Base-by-base conservation (phyloP, 1,139 yeast species). In the Blastobotrys malaysiensis region DNA sequence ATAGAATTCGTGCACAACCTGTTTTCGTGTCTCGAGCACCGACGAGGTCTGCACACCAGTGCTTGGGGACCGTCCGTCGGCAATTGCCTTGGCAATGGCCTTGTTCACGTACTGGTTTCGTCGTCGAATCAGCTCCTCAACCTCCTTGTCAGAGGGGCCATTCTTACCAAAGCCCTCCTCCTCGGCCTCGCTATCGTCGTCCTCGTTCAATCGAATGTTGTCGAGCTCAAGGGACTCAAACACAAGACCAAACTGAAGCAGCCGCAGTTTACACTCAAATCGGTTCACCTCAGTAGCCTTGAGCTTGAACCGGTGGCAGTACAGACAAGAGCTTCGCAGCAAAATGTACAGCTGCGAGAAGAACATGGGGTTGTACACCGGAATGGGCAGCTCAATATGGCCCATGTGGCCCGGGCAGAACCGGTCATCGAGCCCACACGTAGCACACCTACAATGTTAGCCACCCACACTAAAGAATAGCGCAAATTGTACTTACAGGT, bases 381-480 rank as follows among this genome's bases (percentile, higher is more conserved):
- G 96, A 45, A 89, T 86, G 9, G 99, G 99, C 62, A 95, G 79
- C 69, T 93, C 97, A 57, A 95, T 90, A 71, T 95, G 99, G 57
- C 99, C 99, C 73, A 89, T 90, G 71, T 95, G 99, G 43, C 99
- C 99, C 2, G 98, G 97, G 74, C 99, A 95, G 66, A 82, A 86
- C 67, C 88, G 83, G 64, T 93, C 98, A 69, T 90, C 97, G 59
- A 93, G 77, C 24, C 98, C 97, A 80, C 99, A 95, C 1, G 99
- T 93, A 26, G 95, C 79, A 80, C 99, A 91, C 53, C 76, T 57
- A 61, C 58, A 49, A 54, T 9, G 57, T 57, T 57, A 53, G 56
- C 46, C 47, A 52, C 48, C 19, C 18, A 9, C 54, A 20, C 5
- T 13, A 5, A 31, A 6, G 11, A 5, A 9, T 22, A 26, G 5